A percentile compares a stretch with the other conserved stretches of the same genome.
Conservation (phyloP, 1,139 yeast genomes). For the Lipomyces yarrowii region DNA sequence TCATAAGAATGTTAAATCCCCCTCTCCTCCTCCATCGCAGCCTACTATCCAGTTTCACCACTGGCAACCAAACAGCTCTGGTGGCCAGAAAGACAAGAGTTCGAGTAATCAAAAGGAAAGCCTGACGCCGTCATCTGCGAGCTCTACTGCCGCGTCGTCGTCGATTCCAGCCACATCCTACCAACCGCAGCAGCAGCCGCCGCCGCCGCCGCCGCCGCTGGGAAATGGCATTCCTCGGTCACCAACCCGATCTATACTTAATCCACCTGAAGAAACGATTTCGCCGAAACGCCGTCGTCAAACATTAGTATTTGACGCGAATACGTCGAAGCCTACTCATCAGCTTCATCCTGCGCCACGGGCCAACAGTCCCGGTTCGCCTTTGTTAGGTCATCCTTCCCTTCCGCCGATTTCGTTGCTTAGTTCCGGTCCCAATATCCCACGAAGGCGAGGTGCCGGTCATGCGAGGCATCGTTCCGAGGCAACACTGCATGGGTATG, state of each 20-base stretch:
- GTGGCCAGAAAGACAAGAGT: slow-evolving; percentile 9
- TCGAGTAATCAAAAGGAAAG: background rate
- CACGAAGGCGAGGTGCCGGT: slow-evolving; percentile 29
- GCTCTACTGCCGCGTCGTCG: background rate
- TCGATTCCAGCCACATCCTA: background rate
- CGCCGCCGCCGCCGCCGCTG: slow-evolving; percentile 16
- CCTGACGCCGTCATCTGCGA: background rate
- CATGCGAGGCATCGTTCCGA: slow-evolving; percentile 32
- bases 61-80: slow-evolving; percentile 25
- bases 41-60: slow-evolving; percentile 28
- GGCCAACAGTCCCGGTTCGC: slow-evolving; percentile 1
- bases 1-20: slow-evolving; percentile 11
- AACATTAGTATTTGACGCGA: slow-evolving; percentile 18
- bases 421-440: slow-evolving; percentile 6
- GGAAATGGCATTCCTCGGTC: slow-evolving; percentile 26
- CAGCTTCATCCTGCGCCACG: slow-evolving; percentile 13
- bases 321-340: slow-evolving; percentile 15
- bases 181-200: background rate
- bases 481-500: slow-evolving; percentile 30
- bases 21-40: slow-evolving; percentile 23
- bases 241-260: slow-evolving; percentile 22
- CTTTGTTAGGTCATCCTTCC: slow-evolving; percentile 8
- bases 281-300: slow-evolving; percentile 28
- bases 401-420: slow-evolving; percentile 27
- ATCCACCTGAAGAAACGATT: slow-evolving; percentile 12